These are phyloP conservation scores for Pistacia atlantica DNA, from an alignment of 345 rosid genomes.

Conservation along the genomic window DNA sequence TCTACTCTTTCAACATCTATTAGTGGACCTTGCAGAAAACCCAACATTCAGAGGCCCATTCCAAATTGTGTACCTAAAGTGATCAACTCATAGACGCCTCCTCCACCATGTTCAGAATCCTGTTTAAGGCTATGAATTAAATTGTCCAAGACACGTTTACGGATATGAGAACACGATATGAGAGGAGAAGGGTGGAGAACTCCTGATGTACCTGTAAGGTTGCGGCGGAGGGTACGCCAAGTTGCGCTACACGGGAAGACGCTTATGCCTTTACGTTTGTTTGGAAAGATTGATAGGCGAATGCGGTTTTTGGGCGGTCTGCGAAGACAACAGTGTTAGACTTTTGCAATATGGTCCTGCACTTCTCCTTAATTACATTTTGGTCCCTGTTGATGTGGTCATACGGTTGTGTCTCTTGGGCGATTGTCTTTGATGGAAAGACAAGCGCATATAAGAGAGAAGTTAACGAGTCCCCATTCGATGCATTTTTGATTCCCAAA, in stretches of 20 bases:
- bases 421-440: too few species aligned
- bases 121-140: background rate
- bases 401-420: too few species aligned
- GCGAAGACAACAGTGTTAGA: background rate
- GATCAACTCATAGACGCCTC: background rate
- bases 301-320: constrained; percentile 5
- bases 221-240: constrained; percentile 23
- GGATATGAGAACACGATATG: background rate
- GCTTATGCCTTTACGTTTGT: background rate
- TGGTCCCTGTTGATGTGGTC: too few species aligned
- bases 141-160: too few species aligned
- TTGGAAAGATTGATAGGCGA: background rate
- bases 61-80: background rate
- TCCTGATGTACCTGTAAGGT: constrained; percentile 2
- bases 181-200: background rate
- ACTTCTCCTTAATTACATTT: too few species aligned
- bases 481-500: too few species aligned
- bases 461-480: too few species aligned
- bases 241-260: constrained; percentile 10
- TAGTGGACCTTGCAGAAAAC: too few species aligned
- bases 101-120: background rate
- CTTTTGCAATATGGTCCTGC: too few species aligned
- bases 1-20: too few species aligned
- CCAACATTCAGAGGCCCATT: too few species aligned
- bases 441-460: too few species aligned